A percentile compares a stretch with the other conserved stretches of the same genome.
Conservation (phyloP, 176 grass and related monocot species). For the Ensete ventricosum region DNA sequence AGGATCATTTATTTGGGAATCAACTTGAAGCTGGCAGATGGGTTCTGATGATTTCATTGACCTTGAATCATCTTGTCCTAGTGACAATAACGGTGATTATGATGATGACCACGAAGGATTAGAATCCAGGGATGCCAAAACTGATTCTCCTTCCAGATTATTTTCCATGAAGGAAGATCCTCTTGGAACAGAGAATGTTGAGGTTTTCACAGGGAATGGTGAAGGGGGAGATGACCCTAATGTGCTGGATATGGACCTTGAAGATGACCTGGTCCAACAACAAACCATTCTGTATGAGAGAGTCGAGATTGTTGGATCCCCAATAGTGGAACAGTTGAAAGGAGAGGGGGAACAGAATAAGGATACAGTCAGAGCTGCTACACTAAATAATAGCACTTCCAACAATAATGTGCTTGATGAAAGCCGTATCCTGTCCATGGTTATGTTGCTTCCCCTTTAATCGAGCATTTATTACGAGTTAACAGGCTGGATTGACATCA, state of each 20-base stretch:
- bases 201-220: slow-evolving; percentile 10
- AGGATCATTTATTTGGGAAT: background rate
- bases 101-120: slow-evolving; percentile 6
- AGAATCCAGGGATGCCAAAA: slow-evolving; percentile 10
- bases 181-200: slow-evolving; percentile 17
- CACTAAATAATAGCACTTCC: slow-evolving; percentile 8
- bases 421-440: slow-evolving; percentile 61
- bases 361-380: slow-evolving; percentile 5
- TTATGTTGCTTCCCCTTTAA: slow-evolving; percentile 16
- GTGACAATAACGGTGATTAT: slow-evolving; percentile 12
- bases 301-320: slow-evolving; percentile 14
- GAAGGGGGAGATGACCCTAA: slow-evolving; percentile 37
- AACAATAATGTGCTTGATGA: slow-evolving; percentile 30
- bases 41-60: slow-evolving; percentile 41
- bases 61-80: slow-evolving; percentile 37
- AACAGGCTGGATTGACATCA: background rate
- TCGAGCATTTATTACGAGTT: background rate
- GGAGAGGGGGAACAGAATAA: slow-evolving; percentile 17
- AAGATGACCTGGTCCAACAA: slow-evolving; percentile 45
- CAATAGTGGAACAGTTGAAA: slow-evolving; percentile 5
- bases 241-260: slow-evolving; percentile 76
- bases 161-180: slow-evolving; percentile 1
- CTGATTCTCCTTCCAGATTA: slow-evolving; percentile 8
- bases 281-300: slow-evolving; percentile 28
- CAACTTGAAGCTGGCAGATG: slow-evolving; percentile 21